Evolutionary conservation across 2,329 filamentous ascomycete species (phyloP).

Genomic region (Penicillium sclerotigenum): DNA sequence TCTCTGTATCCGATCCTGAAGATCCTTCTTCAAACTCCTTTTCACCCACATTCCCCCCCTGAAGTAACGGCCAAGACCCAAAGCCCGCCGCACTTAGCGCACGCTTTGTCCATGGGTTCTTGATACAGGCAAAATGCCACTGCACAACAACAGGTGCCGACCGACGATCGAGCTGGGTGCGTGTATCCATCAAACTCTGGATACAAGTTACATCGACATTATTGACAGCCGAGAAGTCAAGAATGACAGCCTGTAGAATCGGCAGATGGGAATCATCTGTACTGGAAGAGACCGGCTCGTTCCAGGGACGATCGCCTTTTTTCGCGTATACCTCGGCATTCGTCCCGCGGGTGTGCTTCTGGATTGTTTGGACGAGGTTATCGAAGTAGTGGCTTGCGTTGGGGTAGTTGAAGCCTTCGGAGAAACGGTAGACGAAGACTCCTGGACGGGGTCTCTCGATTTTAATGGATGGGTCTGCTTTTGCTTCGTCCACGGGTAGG

Average conservation of each 20-base stretch:
- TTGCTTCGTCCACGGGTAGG: constrained; percentile 74
- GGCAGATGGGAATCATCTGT: constrained; percentile 50
- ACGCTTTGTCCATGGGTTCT: constrained; percentile 87
- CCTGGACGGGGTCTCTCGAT: constrained; percentile 77
- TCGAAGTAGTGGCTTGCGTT: constrained; percentile 84
- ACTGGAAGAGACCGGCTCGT: constrained; percentile 68
- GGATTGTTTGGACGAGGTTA: constrained; percentile 65
- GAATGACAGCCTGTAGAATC: constrained; percentile 74
- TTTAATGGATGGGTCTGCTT: constrained; percentile 75
- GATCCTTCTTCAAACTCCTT: background rate
- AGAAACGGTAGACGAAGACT: constrained; percentile 88
- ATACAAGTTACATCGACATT: constrained; percentile 87
- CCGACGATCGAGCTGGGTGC: constrained; percentile 86
- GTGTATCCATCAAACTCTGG: constrained; percentile 83
- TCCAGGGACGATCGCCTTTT: constrained; percentile 81
- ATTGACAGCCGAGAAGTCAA: constrained; percentile 88
- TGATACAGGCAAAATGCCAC: constrained; percentile 89
- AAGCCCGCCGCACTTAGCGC: constrained; percentile 81
- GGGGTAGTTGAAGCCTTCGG: constrained; percentile 89
- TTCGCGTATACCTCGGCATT: constrained; percentile 61
- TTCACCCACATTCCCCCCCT: background rate
- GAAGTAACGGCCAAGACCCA: constrained; percentile 60
- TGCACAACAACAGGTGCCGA: constrained; percentile 73
- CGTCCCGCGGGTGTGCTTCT: constrained; percentile 68
- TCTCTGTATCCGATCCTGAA: background rate